These are phyloP conservation scores for Pyricularia sp. DNA, from an alignment of 2,329 filamentous ascomycete species.

Conservation along the genomic window DNA sequence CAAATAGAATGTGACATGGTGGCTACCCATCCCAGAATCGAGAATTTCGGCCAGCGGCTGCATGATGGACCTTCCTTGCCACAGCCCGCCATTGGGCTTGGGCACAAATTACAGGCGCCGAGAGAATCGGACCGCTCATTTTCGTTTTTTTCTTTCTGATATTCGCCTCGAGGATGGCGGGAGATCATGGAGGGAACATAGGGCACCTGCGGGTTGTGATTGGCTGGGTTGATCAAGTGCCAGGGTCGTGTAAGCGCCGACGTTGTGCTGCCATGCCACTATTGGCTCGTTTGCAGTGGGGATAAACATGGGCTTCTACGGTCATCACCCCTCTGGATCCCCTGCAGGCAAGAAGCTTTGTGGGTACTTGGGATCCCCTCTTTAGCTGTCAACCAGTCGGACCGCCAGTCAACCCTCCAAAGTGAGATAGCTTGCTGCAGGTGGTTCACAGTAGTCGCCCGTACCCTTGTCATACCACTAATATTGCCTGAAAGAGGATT, in stretches of 20 bases:
- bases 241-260: slow-evolving; percentile 5
- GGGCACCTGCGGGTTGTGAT: slow-evolving; percentile 23
- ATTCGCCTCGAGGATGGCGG: slow-evolving; percentile 8
- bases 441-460: neutral
- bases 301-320: neutral
- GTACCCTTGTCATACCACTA: neutral
- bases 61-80: neutral
- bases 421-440: neutral
- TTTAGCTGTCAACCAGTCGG: slow-evolving; percentile 1
- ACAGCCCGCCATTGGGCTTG: neutral
- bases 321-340: slow-evolving; percentile 3
- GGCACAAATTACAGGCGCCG: neutral
- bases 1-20: neutral
- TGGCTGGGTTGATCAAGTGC: slow-evolving; percentile 25
- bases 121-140: neutral
- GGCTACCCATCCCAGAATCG: neutral
- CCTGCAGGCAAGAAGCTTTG: neutral
- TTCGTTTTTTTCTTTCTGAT: slow-evolving; percentile 4
- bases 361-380: slow-evolving; percentile 1
- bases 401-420: neutral
- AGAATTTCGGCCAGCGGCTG: neutral
- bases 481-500: neutral
- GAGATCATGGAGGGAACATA: slow-evolving; percentile 14
- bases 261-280: neutral
- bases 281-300: slow-evolving; percentile 2